Conservation (phyloP, 2,329 filamentous ascomycete species). For the Elsinoe arachidis region DNA sequence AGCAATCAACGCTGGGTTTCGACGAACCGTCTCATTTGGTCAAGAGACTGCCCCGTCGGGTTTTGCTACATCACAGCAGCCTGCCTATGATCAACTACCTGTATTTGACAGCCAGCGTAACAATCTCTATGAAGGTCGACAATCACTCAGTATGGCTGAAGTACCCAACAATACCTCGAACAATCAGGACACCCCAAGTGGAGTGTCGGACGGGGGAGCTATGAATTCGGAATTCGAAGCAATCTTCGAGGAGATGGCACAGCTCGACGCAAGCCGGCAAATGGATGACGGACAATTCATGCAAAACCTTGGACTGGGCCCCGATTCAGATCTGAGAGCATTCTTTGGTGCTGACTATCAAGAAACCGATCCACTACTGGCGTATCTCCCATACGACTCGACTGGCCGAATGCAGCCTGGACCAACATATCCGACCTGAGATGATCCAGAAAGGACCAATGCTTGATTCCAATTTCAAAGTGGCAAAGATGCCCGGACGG, state of each 20-base stretch:
- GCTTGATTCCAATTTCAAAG: neutral
- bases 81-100: neutral
- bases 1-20: neutral
- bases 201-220: constrained; percentile 4
- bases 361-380: constrained; percentile 32
- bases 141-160: neutral
- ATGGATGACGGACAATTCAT: constrained; percentile 54
- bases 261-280: constrained; percentile 45
- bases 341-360: constrained; percentile 37
- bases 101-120: neutral
- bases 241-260: constrained; percentile 50
- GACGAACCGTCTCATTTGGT: neutral
- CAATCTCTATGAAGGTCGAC: neutral
- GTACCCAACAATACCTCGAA: neutral
- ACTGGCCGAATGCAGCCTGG: neutral
- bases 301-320: constrained; percentile 57
- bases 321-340: constrained; percentile 51
- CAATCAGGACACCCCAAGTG: constrained; percentile 11
- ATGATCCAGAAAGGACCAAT: neutral
- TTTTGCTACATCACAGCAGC: neutral
- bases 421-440: neutral
- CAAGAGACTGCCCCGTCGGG: neutral
- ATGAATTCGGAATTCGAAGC: constrained; percentile 11
- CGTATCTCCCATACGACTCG: constrained; percentile 27
- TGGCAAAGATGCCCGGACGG: neutral